Evolutionary conservation across 2,329 filamentous ascomycete species (phyloP).

Genomic region (Magnaporthiopsis incrustans): DNA sequence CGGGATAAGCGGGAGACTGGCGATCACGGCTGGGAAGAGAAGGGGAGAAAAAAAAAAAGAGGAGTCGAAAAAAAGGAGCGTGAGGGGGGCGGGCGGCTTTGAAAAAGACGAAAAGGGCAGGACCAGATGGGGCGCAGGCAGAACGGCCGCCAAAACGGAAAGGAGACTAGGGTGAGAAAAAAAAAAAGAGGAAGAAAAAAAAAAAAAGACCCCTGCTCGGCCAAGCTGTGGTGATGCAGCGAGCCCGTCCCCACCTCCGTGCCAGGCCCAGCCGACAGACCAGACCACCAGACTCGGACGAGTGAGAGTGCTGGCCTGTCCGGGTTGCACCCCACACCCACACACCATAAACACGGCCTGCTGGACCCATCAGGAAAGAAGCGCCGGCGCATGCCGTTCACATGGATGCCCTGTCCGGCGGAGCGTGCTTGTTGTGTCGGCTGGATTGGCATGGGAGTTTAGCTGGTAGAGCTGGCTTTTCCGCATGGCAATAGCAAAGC

Average conservation of each 20-base stretch:
- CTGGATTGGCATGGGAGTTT: not conserved
- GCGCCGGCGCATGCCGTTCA: not conserved
- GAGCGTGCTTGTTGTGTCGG: not conserved
- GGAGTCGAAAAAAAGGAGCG: constrained; percentile 8
- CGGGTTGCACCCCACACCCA: not conserved
- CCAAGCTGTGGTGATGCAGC: not conserved
- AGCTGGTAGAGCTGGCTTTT: no score
- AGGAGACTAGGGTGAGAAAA: no score
- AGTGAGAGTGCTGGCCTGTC: no score
- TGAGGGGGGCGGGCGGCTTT: constrained; percentile 9
- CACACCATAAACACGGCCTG: not conserved
- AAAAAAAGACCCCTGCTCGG: constrained; percentile 2
- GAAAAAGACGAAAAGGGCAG: constrained; percentile 4
- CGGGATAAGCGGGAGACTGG: constrained; percentile 4
- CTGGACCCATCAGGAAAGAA: not conserved
- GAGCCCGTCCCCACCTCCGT: no score
- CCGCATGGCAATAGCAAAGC: no score
- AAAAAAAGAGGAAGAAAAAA: not conserved
- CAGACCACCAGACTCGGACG: no score
- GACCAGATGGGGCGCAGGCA: constrained; percentile 4
- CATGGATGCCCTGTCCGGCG: not conserved
- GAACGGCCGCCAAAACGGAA: not conserved
- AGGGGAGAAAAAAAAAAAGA: constrained; percentile 6
- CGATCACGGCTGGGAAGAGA: constrained; percentile 21
- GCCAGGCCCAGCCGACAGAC: no score